Evolutionary conservation across 768 basidiomycete species (phyloP).

Genomic region (Tricholomella constricta): DNA sequence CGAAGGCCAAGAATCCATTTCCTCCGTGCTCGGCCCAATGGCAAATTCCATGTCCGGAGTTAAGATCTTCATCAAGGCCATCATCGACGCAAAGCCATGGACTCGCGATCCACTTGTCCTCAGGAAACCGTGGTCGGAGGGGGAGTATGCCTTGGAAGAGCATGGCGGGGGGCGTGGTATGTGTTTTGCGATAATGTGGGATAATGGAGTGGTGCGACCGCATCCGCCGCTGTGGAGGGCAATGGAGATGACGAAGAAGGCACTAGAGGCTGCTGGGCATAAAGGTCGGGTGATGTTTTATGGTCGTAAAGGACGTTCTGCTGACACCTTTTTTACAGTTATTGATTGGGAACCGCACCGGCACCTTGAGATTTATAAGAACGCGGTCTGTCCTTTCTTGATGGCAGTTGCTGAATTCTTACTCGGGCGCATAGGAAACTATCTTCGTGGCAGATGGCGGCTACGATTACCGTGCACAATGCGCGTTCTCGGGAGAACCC

Average conservation of each 20-base stretch:
- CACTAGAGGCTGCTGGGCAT: conserved; percentile 51
- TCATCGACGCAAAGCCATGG: conserved; percentile 57
- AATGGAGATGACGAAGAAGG: conserved; percentile 45
- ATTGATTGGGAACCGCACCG: conserved; percentile 64
- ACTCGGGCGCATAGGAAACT: conserved; percentile 36
- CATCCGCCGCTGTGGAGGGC: conserved; percentile 56
- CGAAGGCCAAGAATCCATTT: conserved; percentile 58
- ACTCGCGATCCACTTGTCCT: conserved; percentile 50
- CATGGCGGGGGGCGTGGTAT: conserved; percentile 47
- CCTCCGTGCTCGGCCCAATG: conserved; percentile 61
- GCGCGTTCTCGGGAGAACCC: conserved; percentile 56
- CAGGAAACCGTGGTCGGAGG: conserved; percentile 48
- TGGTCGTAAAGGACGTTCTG: conserved; percentile 4
- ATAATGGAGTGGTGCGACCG: conserved; percentile 48
- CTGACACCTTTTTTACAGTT: conserved; percentile 38
- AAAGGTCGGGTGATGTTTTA: conserved; percentile 31
- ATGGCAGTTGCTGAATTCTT: neutral
- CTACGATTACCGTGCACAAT: conserved; percentile 47
- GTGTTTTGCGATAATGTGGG: conserved; percentile 55
- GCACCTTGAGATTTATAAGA: conserved; percentile 52
- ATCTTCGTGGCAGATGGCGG: conserved; percentile 54
- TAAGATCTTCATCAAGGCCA: conserved; percentile 52
- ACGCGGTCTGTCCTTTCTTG: conserved; percentile 30
- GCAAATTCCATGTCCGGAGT: conserved; percentile 51
- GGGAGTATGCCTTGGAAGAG: conserved; percentile 44